Percentiles rank a stretch among this genome's conserved stretches.
phyloP scores from a whole-genome alignment of 768 basidiomycete genomes.

The Roridomyces roridus region DNA sequence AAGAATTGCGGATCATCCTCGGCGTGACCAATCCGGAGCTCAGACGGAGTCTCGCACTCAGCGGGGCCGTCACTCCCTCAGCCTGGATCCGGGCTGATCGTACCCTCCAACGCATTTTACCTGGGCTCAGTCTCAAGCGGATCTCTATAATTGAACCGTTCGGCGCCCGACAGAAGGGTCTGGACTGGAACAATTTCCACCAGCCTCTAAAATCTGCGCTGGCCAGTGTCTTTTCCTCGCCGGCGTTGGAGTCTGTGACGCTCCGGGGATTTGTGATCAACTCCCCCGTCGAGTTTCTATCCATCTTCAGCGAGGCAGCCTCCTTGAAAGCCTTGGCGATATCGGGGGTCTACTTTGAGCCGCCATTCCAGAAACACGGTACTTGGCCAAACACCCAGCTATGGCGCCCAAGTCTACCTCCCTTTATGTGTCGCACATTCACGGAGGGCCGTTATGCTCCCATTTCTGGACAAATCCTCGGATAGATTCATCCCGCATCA shows the following conservation, averaged over 20 bases:
- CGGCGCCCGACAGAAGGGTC: not conserved
- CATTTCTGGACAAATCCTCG: too few species aligned
- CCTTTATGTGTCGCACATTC: too few species aligned
- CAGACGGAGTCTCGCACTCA: not conserved
- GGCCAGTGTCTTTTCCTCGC: not conserved
- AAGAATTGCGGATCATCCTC: not conserved
- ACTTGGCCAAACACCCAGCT: too few species aligned
- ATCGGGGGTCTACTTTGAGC: too few species aligned
- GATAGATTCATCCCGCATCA: too few species aligned
- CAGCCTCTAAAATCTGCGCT: not conserved
- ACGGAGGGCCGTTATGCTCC: too few species aligned
- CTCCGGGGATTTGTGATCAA: constrained; percentile 5
- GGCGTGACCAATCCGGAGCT: not conserved
- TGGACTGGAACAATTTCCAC: not conserved
- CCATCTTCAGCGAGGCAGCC: constrained; percentile 1
- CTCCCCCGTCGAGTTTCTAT: not conserved
- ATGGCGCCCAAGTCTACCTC: not conserved
- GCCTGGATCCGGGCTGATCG: too few species aligned
- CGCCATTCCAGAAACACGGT: too few species aligned
- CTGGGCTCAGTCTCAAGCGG: not conserved
- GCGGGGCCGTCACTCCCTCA: not conserved
- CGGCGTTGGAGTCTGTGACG: not conserved
- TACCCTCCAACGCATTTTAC: not conserved
- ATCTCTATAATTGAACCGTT: constrained; percentile 1
- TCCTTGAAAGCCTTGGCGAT: not conserved